Evolutionary conservation across 192 early-diverging fungal species (phyloP).

Genomic region (Oehlia diaphana): DNA sequence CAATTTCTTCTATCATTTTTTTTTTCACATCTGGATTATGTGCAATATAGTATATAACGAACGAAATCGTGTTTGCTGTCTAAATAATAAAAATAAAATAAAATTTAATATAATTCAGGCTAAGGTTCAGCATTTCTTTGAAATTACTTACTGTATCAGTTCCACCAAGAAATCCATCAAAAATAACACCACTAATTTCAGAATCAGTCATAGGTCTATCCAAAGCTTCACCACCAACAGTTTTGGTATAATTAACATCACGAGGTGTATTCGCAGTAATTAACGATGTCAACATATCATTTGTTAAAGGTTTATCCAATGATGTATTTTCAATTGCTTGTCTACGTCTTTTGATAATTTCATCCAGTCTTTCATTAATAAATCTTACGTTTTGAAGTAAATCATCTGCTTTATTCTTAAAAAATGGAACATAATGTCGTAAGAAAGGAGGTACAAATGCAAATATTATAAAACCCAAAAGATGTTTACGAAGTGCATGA

Average conservation of each 20-base stretch:
- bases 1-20: background rate
- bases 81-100: background rate
- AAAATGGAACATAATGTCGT: background rate
- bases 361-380: background rate
- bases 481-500: background rate
- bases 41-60: slow-evolving; percentile 8
- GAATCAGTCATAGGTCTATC: background rate
- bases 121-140: background rate
- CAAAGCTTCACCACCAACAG: background rate
- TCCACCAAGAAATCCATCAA: slow-evolving; percentile 2
- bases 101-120: background rate
- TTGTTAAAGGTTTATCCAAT: background rate
- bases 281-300: slow-evolving; percentile 17
- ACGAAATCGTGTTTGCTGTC: background rate
- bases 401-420: background rate
- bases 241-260: background rate
- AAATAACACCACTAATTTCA: background rate
- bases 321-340: slow-evolving; percentile 2
- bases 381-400: background rate
- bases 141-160: slow-evolving; percentile 14
- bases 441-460: background rate
- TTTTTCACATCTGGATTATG: background rate
- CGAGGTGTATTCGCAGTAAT: slow-evolving; percentile 10
- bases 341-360: slow-evolving; percentile 8
- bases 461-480: background rate